Evolutionary conservation across 169 alveolate species (phyloP).

Genomic region (Prorocentrum cordatum): DNA sequence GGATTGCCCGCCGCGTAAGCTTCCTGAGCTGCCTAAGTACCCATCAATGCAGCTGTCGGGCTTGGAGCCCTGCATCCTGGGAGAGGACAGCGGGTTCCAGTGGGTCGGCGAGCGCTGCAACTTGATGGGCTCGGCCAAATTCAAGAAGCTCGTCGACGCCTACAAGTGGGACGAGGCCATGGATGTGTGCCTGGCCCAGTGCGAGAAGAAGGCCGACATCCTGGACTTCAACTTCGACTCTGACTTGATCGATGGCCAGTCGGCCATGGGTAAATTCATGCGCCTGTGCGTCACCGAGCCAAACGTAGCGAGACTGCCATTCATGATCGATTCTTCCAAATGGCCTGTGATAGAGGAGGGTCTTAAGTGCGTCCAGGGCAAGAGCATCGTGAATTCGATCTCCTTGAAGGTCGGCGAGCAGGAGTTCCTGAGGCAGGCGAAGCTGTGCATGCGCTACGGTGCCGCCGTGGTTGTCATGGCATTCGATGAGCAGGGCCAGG

Average conservation of each 20-base stretch:
- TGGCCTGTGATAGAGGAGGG: slow-evolving; percentile 78
- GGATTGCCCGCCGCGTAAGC: slow-evolving; percentile 18
- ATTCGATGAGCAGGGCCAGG: slow-evolving; percentile 80
- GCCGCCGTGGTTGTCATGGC: slow-evolving; percentile 80
- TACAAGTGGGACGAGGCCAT: slow-evolving; percentile 75
- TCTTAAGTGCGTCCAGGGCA: slow-evolving; percentile 76
- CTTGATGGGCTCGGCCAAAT: slow-evolving; percentile 75
- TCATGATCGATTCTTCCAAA: slow-evolving; percentile 79
- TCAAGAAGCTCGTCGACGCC: slow-evolving; percentile 74
- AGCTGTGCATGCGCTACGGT: slow-evolving; percentile 73
- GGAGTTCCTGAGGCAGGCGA: slow-evolving; percentile 75
- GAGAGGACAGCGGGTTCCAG: slow-evolving; percentile 64
- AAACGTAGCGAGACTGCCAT: slow-evolving; percentile 75
- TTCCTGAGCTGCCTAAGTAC: slow-evolving; percentile 32
- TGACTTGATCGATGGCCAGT: slow-evolving; percentile 77
- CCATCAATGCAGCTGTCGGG: slow-evolving; percentile 37
- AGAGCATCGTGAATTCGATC: slow-evolving; percentile 76
- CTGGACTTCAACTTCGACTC: slow-evolving; percentile 78
- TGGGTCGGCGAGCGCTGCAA: slow-evolving; percentile 81
- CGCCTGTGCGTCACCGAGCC: slow-evolving; percentile 74
- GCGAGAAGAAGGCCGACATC: slow-evolving; percentile 76
- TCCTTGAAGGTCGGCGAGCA: slow-evolving; percentile 79
- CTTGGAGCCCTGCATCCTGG: slow-evolving; percentile 5
- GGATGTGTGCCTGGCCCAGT: slow-evolving; percentile 75
- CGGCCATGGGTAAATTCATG: slow-evolving; percentile 77